phyloP scores from a whole-genome alignment of 2,329 filamentous ascomycete species.

The Xylariaceae sp. region DNA sequence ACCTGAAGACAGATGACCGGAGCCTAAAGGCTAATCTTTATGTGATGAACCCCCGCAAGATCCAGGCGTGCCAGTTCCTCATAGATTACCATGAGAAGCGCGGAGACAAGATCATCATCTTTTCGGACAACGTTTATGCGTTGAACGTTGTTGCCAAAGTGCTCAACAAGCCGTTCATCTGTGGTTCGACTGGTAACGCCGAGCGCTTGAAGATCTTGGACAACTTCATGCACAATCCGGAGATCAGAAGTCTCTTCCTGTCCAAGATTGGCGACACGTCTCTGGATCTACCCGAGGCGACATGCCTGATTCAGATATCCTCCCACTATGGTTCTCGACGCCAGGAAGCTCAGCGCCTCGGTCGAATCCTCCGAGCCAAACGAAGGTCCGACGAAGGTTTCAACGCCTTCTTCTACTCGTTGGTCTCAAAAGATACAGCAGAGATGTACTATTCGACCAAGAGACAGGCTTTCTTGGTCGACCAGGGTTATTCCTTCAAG shows the following conservation, averaged over 20 bases:
- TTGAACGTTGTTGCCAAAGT: slow-evolving; percentile 79
- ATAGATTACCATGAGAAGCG: slow-evolving; percentile 95
- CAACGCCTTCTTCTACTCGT: slow-evolving; percentile 97
- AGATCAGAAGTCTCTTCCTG: slow-evolving; percentile 87
- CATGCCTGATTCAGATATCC: slow-evolving; percentile 93
- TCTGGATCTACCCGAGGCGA: slow-evolving; percentile 93
- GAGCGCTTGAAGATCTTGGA: slow-evolving; percentile 85
- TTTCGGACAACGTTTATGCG: slow-evolving; percentile 95
- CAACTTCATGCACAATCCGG: slow-evolving; percentile 90
- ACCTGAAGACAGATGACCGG: slow-evolving; percentile 51
- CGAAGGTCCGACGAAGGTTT: slow-evolving; percentile 96
- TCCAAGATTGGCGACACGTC: slow-evolving; percentile 98
- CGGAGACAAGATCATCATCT: slow-evolving; percentile 97
- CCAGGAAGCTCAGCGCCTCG: slow-evolving; percentile 91
- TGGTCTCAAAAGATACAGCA: slow-evolving; percentile 94
- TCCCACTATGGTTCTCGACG: slow-evolving; percentile 95
- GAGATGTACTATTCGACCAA: slow-evolving; percentile 99
- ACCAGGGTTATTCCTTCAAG: slow-evolving; percentile 98
- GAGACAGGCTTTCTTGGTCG: slow-evolving; percentile 91
- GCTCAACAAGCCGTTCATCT: slow-evolving; percentile 83
- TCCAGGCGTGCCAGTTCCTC: slow-evolving; percentile 95
- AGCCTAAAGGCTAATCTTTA: slow-evolving; percentile 54
- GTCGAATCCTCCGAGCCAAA: slow-evolving; percentile 90
- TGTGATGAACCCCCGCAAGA: slow-evolving; percentile 97
- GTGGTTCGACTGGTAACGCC: slow-evolving; percentile 76